Base-by-base conservation (phyloP, 306 rosid genomes). In the Albizia julibrissin region DNA sequence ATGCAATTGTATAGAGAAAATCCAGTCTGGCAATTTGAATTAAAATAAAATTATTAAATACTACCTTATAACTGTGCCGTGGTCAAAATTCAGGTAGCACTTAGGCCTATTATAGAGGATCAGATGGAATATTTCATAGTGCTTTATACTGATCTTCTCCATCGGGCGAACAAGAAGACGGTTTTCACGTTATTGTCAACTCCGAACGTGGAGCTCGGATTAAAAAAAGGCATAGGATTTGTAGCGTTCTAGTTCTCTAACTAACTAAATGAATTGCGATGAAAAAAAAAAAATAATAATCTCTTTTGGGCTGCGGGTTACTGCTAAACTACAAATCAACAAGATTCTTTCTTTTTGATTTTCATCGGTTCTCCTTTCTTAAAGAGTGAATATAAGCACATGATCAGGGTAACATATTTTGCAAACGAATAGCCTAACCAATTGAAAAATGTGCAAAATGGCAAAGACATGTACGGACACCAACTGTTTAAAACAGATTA, bases 31-130 rank as follows among this genome's bases (percentile, higher is more conserved):
- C 47, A 29, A 54, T 10, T 52, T 18, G 61, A 19, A 34, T 54
- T 33, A 11, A 14, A 74, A 74, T 33, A 11, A 14, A 74, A 74
- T 11, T 52, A 21, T 22, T 58, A 16, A 74, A 59, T 13, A 52
- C 37, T 47, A 16, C 52, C 49, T 21, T 21, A 43, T 22, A 52
- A 58, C 5, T 31, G 29, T 62, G 10, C 34, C 52, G 43, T 5
- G 64, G 72, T 72, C 73, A 46, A 62, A 75, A 44, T 62, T 61
- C 84, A 72, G 66, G 47, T 72, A n/a, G 62, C 72, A 44, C 78
- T 46, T 33, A 27, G 46, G 18, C 24, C 46, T 40, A 69, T 71
- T 16, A 18, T 19, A 52, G 59, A 44, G 27, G 56, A 62, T 80
- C 24, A 61, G 56, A 71, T 12, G 37, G 67, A 81, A 46, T 34